phyloP scores from a whole-genome alignment of 495 filamentous ascomycete species.

The Echria macrotheca region DNA sequence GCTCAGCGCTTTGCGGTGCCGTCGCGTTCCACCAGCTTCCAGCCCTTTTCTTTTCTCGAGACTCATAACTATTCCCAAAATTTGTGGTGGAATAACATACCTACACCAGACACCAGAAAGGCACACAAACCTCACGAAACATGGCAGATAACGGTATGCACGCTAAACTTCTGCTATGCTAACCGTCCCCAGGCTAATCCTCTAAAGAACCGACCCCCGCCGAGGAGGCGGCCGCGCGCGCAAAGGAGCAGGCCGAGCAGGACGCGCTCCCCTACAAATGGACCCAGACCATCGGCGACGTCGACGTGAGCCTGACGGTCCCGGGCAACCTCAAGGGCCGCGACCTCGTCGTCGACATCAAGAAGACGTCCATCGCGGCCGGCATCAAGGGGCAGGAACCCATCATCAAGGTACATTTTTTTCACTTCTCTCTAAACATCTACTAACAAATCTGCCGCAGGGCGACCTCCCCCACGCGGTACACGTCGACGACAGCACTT shows the following conservation, averaged over 20 bases:
- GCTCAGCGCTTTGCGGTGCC: no score
- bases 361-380: constrained; percentile 70
- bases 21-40: no score
- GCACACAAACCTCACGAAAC: no score
- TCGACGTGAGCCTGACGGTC: constrained; percentile 72
- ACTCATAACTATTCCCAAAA: no score
- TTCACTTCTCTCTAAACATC: neutral
- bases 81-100: no score
- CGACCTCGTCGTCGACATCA: constrained; percentile 79
- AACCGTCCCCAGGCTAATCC: no score
- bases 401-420: constrained; percentile 65
- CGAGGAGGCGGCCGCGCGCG: constrained; percentile 64
- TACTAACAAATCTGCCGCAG: constrained; percentile 37
- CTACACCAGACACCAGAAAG: no score
- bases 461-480: constrained; percentile 80
- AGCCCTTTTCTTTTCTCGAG: no score
- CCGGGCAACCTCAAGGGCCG: constrained; percentile 75
- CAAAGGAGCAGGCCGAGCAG: constrained; percentile 81
- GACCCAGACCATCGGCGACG: constrained; percentile 89
- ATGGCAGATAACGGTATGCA: no score
- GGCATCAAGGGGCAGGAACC: constrained; percentile 84
- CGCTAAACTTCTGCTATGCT: no score
- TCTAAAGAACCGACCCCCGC: constrained; percentile 49
- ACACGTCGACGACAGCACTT: constrained; percentile 79
- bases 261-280: constrained; percentile 93